Evolutionary conservation across 129 eudicot genomes (phyloP), one percentile per base, ranked within the genome.

Genomic region (Centella asiatica): DNA sequence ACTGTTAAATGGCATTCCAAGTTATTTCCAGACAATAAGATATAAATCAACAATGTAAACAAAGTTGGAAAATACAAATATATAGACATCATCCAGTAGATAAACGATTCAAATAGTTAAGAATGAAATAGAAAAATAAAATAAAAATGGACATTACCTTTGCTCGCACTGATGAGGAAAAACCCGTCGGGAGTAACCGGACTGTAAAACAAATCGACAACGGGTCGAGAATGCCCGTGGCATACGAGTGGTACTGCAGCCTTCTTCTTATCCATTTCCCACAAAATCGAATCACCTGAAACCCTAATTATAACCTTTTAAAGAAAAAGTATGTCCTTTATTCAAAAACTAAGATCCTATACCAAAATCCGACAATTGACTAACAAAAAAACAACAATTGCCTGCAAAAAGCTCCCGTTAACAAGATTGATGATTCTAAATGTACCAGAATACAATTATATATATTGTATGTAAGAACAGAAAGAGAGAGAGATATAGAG

Each of bases 171-270:
- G 37, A 81, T 76, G 12, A 81, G 83, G 47, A 81, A 81, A 71
- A 60, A 77, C 11, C 87, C 87, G 67, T 81, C 87, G 1, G 80
- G 87, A 39, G 87, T 81, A 17, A 81, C 48, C 29, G 87, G 80
- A 54, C 87, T 81, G 72, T 81, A 81, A 64, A 67, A 81, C 75
- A 81, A 63, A 73, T 81, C 87, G 25, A 81, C 83, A 32, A 81
- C 87, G 2, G 87, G 87, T 6, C 87, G 80, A 22, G 87, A 81
- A 74, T 81, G 87, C 57, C 87, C 87, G 46, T 81, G 87, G 69
- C 87, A 81, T 20, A 81, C 83, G 48, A 81, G 77, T 42, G 87
- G 83, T 64, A 75, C 74, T 23, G 65, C 69, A 22, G 37, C 72
- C 70, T 81, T 81, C 80, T 81, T 81, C 83, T 77, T 81, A 56